Evolutionary conservation across 129 eudicot species (phyloP).

Genomic region (Helianthus annuus): HanXRQr2.0-SUNRISE NC_035438.2:125774221-125774720

Average conservation of each 20-base stretch:
- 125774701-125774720: too few relatives aligned
- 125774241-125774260: not conserved
- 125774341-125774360: too few relatives aligned
- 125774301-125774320: not conserved
- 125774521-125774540: too few relatives aligned
- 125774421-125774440: conserved; percentile 7
- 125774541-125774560: too few relatives aligned
- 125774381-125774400: not conserved
- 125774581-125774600: too few relatives aligned
- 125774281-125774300: not conserved
- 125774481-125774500: not conserved
- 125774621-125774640: not conserved
- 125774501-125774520: not conserved
- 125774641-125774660: not conserved
- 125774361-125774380: not conserved
- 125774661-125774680: too few relatives aligned
- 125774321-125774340: not conserved
- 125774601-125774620: too few relatives aligned
- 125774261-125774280: too few relatives aligned
- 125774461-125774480: not conserved
- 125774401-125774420: conserved; percentile 1
- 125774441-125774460: not conserved
- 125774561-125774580: too few relatives aligned
- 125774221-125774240: too few relatives aligned
- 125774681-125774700: too few relatives aligned